phyloP scores from a whole-genome alignment of 2,329 filamentous ascomycete genomes.

The Calonectria pseudoturangicola region DNA sequence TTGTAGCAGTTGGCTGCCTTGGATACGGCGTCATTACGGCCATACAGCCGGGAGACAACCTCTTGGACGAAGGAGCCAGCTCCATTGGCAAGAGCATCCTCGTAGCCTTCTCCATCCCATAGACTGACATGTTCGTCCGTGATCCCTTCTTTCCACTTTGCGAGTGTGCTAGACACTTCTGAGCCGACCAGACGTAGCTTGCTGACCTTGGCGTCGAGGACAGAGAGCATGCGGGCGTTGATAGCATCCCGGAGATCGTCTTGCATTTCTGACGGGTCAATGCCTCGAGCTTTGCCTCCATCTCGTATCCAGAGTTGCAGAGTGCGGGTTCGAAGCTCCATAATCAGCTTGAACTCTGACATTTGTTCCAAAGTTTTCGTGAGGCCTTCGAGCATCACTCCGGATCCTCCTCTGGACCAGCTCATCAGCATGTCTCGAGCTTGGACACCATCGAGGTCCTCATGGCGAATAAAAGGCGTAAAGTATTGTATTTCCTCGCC shows the following conservation, averaged over 20 bases:
- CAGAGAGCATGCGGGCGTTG: slow-evolving; percentile 78
- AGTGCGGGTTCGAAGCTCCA: slow-evolving; percentile 81
- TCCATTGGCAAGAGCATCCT: slow-evolving; percentile 79
- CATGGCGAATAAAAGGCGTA: slow-evolving; percentile 89
- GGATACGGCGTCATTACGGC: slow-evolving; percentile 80
- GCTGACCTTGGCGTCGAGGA: slow-evolving; percentile 78
- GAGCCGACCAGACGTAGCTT: slow-evolving; percentile 79
- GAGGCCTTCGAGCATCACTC: slow-evolving; percentile 77
- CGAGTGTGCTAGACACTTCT: slow-evolving; percentile 77
- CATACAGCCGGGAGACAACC: slow-evolving; percentile 82
- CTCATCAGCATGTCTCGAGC: slow-evolving; percentile 75
- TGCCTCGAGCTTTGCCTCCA: slow-evolving; percentile 77
- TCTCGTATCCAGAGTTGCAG: slow-evolving; percentile 86
- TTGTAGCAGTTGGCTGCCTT: slow-evolving; percentile 78
- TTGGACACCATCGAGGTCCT: slow-evolving; percentile 79
- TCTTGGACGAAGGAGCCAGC: slow-evolving; percentile 81
- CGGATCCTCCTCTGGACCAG: slow-evolving; percentile 79
- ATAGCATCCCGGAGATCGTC: slow-evolving; percentile 80
- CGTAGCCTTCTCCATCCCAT: slow-evolving; percentile 80
- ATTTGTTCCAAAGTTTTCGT: slow-evolving; percentile 75
- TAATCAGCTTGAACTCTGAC: slow-evolving; percentile 80
- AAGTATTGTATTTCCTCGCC: slow-evolving; percentile 89
- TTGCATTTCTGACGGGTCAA: slow-evolving; percentile 81
- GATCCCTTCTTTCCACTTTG: slow-evolving; percentile 74
- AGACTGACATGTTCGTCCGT: slow-evolving; percentile 73